A percentile compares a stretch with the other conserved stretches of the same genome.
Conservation (phyloP, 1,284 basidiomycete species). For the Naganishia albida region DNA sequence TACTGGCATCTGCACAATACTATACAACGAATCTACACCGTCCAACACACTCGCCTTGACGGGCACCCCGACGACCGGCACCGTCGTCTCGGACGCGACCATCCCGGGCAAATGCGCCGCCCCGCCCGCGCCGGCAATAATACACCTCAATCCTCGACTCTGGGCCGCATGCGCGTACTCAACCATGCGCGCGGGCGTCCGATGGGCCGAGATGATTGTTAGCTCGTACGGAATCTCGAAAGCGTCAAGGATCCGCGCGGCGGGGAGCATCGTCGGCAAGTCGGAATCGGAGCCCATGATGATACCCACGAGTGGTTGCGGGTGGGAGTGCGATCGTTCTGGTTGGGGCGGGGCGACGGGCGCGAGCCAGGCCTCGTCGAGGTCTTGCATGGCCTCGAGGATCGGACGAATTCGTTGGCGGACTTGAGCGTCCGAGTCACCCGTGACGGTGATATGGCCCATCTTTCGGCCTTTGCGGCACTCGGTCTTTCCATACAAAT, state of each 20-base stretch:
- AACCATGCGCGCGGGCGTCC: constrained; percentile 85
- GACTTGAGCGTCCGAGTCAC: constrained; percentile 75
- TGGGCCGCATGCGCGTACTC: constrained; percentile 78
- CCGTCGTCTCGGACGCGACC: constrained; percentile 89
- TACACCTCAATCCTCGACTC: constrained; percentile 69
- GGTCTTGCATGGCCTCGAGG: constrained; percentile 65
- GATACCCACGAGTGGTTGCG: constrained; percentile 81
- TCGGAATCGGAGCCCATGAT: constrained; percentile 99
- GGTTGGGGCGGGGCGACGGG: constrained; percentile 52
- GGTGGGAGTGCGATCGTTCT: constrained; percentile 57
- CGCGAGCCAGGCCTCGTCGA: constrained; percentile 57
- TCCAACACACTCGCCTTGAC: constrained; percentile 93
- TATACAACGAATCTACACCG: constrained; percentile 93
- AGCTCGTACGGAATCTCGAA: constrained; percentile 90
- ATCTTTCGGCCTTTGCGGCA: constrained; percentile 92
- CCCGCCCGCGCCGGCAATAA: constrained; percentile 95
- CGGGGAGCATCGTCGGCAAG: constrained; percentile 86
- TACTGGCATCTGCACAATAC: constrained; percentile 99
- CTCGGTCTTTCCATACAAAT: constrained; percentile 91
- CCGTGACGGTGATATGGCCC: constrained; percentile 94
- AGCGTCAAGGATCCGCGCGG: constrained; percentile 77
- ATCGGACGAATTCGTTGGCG: constrained; percentile 69
- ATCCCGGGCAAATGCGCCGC: constrained; percentile 98
- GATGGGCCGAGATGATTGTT: constrained; percentile 93
- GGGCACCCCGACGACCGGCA: constrained; percentile 95